Evolutionary conservation across 257 asterid species (phyloP), one percentile per base, ranked within the genome.

Genomic region (Penstemon barbatus): DNA sequence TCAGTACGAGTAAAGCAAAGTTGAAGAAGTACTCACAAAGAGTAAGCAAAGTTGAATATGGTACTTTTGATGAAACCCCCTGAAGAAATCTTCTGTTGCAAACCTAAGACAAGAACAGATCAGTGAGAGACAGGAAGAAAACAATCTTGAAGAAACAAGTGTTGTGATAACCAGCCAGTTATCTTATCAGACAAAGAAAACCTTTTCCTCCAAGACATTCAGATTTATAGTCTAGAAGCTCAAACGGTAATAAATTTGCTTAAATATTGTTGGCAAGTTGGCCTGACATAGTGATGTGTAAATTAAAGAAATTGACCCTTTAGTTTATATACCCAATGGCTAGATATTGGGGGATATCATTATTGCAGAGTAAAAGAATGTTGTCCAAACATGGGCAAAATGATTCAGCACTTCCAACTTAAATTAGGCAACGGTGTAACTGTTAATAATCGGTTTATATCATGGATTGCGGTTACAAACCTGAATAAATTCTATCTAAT

Each of bases 401-500:
- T 36, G 42, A 54, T 57, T 45, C 67, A 58, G 65, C 50, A 57
- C 40, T 44, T 10, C 67, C 49, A 69, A 72, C 70, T 67, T 49
- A 61, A 55, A 55, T 55, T 5, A 61, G 64, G 70, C 25, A 65
- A 42, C 57, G 36, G 7, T 42, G 48, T 68, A 65, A 66, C 15
- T 4, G 58, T 66, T 38, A 59, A 12, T 74, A 45, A 65, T 40
- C 37, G 33, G 5, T 33, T 48, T 19, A 39, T 59, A 3, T 37
- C 41, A 55, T 60, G 60, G 66, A 38, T 61, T 48, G 15, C 10
- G 40, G n/a, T 36, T 57, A 69, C 73, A 25, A 66, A 91, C 99
- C 99, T 80, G 97, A 57, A 77, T 89, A 78, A 66, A 94, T 89
- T 84, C 99, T 84, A 13, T 94, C 99, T 70, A 90, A 68, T 7